These are phyloP conservation scores for Myriosclerotinia curreyana DNA, from an alignment of 2,329 filamentous ascomycete genomes.

Conservation along the genomic window DNA sequence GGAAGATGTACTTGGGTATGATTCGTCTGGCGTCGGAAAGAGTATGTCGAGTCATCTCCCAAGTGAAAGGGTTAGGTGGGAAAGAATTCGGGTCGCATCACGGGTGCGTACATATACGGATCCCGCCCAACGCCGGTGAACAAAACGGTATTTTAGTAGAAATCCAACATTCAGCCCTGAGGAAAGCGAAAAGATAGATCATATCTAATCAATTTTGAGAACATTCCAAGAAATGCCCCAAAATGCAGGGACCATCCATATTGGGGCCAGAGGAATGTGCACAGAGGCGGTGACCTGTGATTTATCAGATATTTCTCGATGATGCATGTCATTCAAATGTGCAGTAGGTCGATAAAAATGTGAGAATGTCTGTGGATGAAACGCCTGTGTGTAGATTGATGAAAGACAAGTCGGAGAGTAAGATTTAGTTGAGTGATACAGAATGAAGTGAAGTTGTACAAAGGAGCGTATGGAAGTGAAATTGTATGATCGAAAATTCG, in stretches of 20 bases:
- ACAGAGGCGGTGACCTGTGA: slow-evolving; percentile 6
- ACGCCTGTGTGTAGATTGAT: neutral
- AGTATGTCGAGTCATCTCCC: neutral
- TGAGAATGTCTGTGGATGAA: neutral
- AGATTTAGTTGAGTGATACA: neutral
- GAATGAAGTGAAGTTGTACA: neutral
- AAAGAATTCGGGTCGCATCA: neutral
- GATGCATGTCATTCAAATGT: slow-evolving; percentile 1
- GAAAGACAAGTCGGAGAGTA: neutral
- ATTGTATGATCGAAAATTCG: neutral
- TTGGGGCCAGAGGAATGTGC: neutral
- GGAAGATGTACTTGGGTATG: neutral
- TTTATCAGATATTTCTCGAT: slow-evolving; percentile 1
- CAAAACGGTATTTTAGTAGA: neutral
- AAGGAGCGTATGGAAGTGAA: neutral
- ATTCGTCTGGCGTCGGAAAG: neutral
- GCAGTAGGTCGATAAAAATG: neutral
- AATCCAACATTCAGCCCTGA: neutral
- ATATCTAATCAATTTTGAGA: slow-evolving; percentile 7
- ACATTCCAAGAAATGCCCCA: neutral
- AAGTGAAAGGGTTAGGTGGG: neutral
- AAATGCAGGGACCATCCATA: slow-evolving; percentile 13
- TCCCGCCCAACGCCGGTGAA: slow-evolving; percentile 3
- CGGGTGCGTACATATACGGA: slow-evolving; percentile 9
- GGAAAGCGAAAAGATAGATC: neutral